phyloP scores from a whole-genome alignment of 2,329 filamentous ascomycete genomes.

The Diaporthe velutina region DNA sequence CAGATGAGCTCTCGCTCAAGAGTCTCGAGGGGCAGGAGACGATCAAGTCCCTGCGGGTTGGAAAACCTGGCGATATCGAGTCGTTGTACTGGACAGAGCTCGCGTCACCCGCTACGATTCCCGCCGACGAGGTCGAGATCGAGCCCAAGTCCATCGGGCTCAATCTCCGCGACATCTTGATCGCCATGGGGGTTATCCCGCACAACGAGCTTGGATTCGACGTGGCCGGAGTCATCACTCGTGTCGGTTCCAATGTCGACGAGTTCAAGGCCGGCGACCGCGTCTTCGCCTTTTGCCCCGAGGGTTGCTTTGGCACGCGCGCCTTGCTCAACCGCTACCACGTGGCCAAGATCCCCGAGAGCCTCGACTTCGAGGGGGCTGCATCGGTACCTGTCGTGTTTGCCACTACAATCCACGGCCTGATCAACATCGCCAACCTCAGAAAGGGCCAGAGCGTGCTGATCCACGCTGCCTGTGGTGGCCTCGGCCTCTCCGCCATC shows the following conservation, averaged over 20 bases:
- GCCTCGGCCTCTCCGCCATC: constrained; percentile 48
- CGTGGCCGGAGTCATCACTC: constrained; percentile 48
- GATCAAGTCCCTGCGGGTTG: neutral
- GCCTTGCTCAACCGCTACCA: constrained; percentile 43
- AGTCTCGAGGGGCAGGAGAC: constrained; percentile 2
- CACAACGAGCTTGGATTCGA: constrained; percentile 40
- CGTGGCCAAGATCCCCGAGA: constrained; percentile 48
- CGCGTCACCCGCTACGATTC: neutral
- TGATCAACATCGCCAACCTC: constrained; percentile 48
- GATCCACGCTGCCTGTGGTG: constrained; percentile 49
- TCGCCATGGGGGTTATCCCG: constrained; percentile 4
- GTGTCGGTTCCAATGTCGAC: constrained; percentile 44
- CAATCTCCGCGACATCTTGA: constrained; percentile 26
- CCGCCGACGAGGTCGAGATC: constrained; percentile 14
- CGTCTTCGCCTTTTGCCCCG: constrained; percentile 49
- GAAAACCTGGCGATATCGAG: neutral
- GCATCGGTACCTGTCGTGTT: constrained; percentile 50
- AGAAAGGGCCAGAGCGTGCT: constrained; percentile 46
- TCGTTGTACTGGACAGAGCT: neutral
- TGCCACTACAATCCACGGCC: constrained; percentile 48
- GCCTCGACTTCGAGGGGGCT: constrained; percentile 47
- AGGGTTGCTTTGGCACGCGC: constrained; percentile 41
- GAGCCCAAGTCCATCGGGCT: constrained; percentile 4
- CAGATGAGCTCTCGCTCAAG: neutral
- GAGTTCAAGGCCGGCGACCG: constrained; percentile 52